Evolutionary conservation across 306 rosid species (phyloP), one percentile per base, ranked within the genome.

Genomic region (Ceratonia siliqua): DNA sequence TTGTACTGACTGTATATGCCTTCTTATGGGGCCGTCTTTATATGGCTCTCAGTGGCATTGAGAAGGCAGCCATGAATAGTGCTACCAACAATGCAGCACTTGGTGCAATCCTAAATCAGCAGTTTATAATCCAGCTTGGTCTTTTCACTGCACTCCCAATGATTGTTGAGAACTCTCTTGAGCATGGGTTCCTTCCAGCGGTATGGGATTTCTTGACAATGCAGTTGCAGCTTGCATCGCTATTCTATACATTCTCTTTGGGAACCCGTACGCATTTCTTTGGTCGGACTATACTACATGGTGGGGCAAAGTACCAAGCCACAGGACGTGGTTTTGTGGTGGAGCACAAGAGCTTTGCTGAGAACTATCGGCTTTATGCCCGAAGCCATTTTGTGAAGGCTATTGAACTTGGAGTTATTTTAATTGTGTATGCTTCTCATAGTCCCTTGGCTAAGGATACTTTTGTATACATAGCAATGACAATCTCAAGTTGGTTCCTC

Each of bases 261-360:
- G 98, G 98, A 76, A 93, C 97, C 49, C 92, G 78, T 12, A 70
- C 91, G 72, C 98, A 93, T 75, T 93, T 78, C 86, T 93, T 89
- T 70, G 98, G 98, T 52, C 90, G 98, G 62, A 93, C 97, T 55
- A 78, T 94, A 59, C 97, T 94, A 78, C 98, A 94, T 38, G 98
- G 98, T 15, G 98, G 98, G 68, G 98, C 98, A 35, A 89, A 94
- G 83, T 89, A 94, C 83, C 87, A 91, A 74, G 97, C 98, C 66
- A 94, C 97, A 15, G 98, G 98, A 5, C 97, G 98, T n/a, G 98
- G 98, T 35, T 94, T 94, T 67, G 98, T 94, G 75, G 97, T 94
- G 62, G 82, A 85, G 73, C 98, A 89, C 87, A 94, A 85, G 87
- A 88, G 94, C 70, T 94, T 94, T 84, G 83, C 92, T 4, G 98